Evolutionary conservation across 176 grass and related monocot species (phyloP).

Genomic region (Coix lacrymajobi): DNA sequence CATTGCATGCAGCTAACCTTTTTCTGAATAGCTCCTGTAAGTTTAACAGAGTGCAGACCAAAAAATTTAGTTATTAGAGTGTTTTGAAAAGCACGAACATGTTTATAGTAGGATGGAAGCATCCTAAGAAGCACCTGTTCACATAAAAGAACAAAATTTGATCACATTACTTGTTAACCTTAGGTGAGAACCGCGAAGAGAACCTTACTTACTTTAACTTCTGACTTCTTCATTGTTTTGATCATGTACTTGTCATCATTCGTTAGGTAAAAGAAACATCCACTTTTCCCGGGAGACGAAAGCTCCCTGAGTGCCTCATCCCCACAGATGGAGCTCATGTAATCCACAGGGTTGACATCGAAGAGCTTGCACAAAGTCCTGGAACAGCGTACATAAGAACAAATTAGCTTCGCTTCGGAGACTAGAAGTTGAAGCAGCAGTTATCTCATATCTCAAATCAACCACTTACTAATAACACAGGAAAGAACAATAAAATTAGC

Average conservation of each 20-base stretch:
- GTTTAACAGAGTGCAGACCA: constrained; percentile 73
- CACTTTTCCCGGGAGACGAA: constrained; percentile 73
- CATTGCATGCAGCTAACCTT: too few relatives aligned
- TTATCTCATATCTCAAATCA: background rate
- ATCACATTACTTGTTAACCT: background rate
- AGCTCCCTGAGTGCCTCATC: constrained; percentile 57
- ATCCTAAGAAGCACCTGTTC: constrained; percentile 77
- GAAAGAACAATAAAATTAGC: background rate
- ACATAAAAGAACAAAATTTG: constrained; percentile 10
- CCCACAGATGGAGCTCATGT: constrained; percentile 75
- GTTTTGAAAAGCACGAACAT: constrained; percentile 56
- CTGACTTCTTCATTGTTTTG: constrained; percentile 87
- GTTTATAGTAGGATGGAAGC: constrained; percentile 85
- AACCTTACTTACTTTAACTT: constrained; percentile 50
- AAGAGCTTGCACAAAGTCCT: constrained; percentile 74
- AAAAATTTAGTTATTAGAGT: constrained; percentile 84
- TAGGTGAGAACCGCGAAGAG: background rate
- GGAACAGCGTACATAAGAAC: background rate
- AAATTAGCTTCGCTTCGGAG: background rate
- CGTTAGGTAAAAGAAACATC: constrained; percentile 82
- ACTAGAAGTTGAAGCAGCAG: background rate
- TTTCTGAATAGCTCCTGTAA: constrained; percentile 70
- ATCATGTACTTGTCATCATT: constrained; percentile 84
- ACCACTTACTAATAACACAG: background rate
- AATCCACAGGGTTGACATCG: constrained; percentile 59